phyloP scores from a whole-genome alignment of 1,139 yeast species.

The Blastobotrys serpentis region DNA sequence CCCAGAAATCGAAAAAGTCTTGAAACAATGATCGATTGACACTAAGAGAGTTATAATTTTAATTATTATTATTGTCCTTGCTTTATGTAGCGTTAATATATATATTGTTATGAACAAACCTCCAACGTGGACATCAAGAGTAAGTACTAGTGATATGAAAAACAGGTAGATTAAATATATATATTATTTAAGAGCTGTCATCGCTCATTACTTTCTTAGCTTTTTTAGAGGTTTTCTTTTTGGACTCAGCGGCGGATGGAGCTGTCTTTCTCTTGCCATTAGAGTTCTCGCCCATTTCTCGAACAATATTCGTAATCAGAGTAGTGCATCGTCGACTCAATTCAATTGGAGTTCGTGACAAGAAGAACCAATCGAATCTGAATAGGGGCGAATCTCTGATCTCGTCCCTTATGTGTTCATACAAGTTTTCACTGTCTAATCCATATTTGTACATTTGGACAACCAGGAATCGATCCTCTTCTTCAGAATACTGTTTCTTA shows the following conservation, averaged over 20 bases:
- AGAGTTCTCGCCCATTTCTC: slow-evolving; percentile 58
- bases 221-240: slow-evolving; percentile 5
- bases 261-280: slow-evolving; percentile 1
- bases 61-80: no score
- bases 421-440: slow-evolving; percentile 63
- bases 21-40: slow-evolving; percentile 31
- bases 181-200: slow-evolving; percentile 1
- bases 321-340: slow-evolving; percentile 80
- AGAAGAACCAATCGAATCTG: slow-evolving; percentile 85
- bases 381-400: slow-evolving; percentile 71
- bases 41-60: no score
- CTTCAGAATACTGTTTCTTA: slow-evolving; percentile 74
- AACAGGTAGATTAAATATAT: neutral
- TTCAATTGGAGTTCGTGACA: slow-evolving; percentile 82
- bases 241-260: slow-evolving; percentile 11
- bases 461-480: slow-evolving; percentile 82
- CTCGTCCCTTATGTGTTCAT: slow-evolving; percentile 75
- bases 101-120: neutral
- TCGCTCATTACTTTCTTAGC: neutral
- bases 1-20: slow-evolving; percentile 47
- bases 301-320: slow-evolving; percentile 68
- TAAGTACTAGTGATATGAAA: neutral
- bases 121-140: no score
- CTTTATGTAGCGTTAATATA: slow-evolving; percentile 7
- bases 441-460: slow-evolving; percentile 76